Evolutionary conservation across 129 eudicot genomes (phyloP), one percentile per base, ranked within the genome.

Genomic region (Smallanthus sonchifolius): DNA sequence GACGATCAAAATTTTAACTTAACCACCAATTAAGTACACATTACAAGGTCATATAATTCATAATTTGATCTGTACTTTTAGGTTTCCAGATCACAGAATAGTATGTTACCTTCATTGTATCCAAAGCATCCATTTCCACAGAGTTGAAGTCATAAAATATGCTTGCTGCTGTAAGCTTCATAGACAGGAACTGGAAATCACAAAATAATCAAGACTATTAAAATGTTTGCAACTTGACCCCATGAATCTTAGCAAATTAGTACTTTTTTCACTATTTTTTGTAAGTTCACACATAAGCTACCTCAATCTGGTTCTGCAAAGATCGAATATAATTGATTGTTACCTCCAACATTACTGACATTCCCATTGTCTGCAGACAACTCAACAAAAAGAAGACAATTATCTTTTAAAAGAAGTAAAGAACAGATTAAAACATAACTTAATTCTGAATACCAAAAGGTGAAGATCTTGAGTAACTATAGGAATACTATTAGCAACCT

Each of bases 91-190:
- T 20, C 15, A 54, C 6, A 59, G 70, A 59, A n/a, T n/a, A 19
- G 20, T 38, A 9, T 7, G 17, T 44, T 80, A 92, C 98, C 88
- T 84, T 96, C 70, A 90, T 76, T 20, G 89, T 30, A 66, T 86
- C 97, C 38, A 88, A 77, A 8, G 82, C 87, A 61, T 93, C 97
- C 77, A 90, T 86, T 77, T 93, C 98, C 17, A 92, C 76, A 7
- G 98, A 90, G 80, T 93, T 93, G 88, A 93, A 93, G 80, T 93
- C 97, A 63, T 87, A 90, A 77, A 76, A 90, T 85, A 90, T 73
- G 86, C 98, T 93, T 60, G 98, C 98, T 38, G 98, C 97, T 72
- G 98, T 90, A 65, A 93, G 94, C 84, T 93, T 93, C 97, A 93
- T 90, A 1, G 98, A 93, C 11, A 93, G 91, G 83, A 93, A 93